Conservation (phyloP, 2,329 filamentous ascomycete genomes). For the Blastomyces parvus region DNA sequence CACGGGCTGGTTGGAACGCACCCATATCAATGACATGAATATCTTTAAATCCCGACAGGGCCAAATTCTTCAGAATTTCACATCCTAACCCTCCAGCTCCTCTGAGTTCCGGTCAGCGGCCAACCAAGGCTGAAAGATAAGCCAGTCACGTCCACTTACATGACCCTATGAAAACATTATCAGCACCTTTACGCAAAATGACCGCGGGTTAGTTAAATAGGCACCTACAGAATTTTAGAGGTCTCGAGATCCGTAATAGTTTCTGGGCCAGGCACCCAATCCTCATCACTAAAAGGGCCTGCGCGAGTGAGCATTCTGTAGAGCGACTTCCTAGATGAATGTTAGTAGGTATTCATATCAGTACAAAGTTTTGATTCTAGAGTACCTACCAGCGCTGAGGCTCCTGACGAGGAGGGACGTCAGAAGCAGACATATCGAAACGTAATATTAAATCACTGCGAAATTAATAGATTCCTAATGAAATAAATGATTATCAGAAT, state of each 20-base stretch:
- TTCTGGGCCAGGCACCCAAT: constrained; percentile 43
- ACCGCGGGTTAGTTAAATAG: background rate
- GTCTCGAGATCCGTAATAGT: constrained; percentile 51
- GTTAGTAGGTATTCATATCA: background rate
- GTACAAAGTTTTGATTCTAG: constrained; percentile 10
- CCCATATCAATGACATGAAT: constrained; percentile 99
- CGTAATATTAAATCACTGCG: background rate
- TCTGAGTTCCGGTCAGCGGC: constrained; percentile 38
- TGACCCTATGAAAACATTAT: constrained; percentile 22
- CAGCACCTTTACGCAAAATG: constrained; percentile 7
- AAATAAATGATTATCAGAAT: background rate
- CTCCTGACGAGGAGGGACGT: background rate
- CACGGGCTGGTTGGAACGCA: constrained; percentile 31
- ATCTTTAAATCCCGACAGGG: constrained; percentile 87
- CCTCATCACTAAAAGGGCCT: constrained; percentile 72
- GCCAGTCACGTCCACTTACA: constrained; percentile 22
- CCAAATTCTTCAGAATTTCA: constrained; percentile 92
- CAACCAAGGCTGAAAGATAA: background rate
- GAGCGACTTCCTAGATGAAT: constrained; percentile 63
- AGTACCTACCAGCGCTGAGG: constrained; percentile 22
- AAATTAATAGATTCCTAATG: background rate
- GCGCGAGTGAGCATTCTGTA: constrained; percentile 66
- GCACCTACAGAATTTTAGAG: constrained; percentile 63
- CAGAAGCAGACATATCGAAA: constrained; percentile 1
- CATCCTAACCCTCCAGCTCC: constrained; percentile 91